phyloP scores from a whole-genome alignment of 2,329 filamentous ascomycete genomes.

The Trematosphaeria pertusa region DNA sequence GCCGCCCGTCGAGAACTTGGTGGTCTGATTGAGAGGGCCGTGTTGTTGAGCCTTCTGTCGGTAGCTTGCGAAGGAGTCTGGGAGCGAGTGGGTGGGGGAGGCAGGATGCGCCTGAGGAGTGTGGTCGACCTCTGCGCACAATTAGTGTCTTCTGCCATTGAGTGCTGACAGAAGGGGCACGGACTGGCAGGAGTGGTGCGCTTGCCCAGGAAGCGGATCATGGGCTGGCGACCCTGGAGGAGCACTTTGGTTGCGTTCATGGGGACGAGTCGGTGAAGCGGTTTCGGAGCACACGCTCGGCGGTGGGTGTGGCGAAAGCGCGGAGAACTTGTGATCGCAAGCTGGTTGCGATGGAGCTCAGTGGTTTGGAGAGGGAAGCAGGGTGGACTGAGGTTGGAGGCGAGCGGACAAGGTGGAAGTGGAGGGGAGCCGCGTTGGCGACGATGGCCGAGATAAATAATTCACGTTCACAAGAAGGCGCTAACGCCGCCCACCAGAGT shows the following conservation, averaged over 20 bases:
- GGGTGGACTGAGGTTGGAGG: slow-evolving; percentile 6
- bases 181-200: slow-evolving; percentile 53
- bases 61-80: slow-evolving; percentile 76
- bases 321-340: slow-evolving; percentile 5
- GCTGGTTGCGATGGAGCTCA: background rate
- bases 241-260: slow-evolving; percentile 57
- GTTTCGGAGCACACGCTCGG: slow-evolving; percentile 11
- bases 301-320: background rate
- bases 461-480: slow-evolving; percentile 9
- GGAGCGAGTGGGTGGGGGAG: slow-evolving; percentile 70
- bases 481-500: slow-evolving; percentile 4
- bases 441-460: slow-evolving; percentile 13
- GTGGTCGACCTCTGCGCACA: slow-evolving; percentile 71
- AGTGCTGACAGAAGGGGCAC: slow-evolving; percentile 18
- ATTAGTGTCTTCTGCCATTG: slow-evolving; percentile 19
- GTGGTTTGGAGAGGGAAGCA: background rate
- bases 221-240: slow-evolving; percentile 56
- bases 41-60: slow-evolving; percentile 80
- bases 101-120: slow-evolving; percentile 76
- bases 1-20: slow-evolving; percentile 41
- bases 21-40: slow-evolving; percentile 65
- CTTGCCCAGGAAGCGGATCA: slow-evolving; percentile 61
- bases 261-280: slow-evolving; percentile 21
- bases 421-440: slow-evolving; percentile 22
- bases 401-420: slow-evolving; percentile 11